Conservation (phyloP, 2,329 filamentous ascomycete species). For the Sporothrix schenckii region DNA sequence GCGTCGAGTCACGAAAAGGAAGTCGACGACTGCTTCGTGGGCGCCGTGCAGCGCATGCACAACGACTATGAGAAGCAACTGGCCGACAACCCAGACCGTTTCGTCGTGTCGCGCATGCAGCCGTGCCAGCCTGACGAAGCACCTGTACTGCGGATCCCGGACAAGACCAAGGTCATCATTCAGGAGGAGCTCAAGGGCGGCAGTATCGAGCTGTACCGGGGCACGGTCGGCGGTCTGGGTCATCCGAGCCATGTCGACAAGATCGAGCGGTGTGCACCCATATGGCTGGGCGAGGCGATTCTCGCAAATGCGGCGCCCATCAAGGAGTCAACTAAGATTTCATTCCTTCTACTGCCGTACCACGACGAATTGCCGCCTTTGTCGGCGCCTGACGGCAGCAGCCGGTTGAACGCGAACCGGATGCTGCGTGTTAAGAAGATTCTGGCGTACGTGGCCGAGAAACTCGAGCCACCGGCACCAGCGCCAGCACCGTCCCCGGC, state of each 20-base stretch:
- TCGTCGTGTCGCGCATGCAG: conserved; percentile 64
- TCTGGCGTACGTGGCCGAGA: conserved; percentile 84
- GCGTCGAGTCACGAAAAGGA: conserved; percentile 63
- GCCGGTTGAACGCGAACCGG: conserved; percentile 90
- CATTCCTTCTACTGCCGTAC: conserved; percentile 84
- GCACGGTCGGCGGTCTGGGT: conserved; percentile 77
- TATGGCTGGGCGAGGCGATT: conserved; percentile 89
- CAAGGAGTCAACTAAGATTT: conserved; percentile 97
- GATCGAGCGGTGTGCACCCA: conserved; percentile 82
- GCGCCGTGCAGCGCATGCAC: conserved; percentile 71
- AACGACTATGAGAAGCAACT: conserved; percentile 72
- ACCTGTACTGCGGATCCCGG: conserved; percentile 70
- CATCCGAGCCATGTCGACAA: conserved; percentile 68
- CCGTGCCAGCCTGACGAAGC: conserved; percentile 74
- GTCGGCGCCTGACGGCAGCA: conserved; percentile 75
- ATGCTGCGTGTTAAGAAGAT: conserved; percentile 98
- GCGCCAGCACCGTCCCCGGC: neutral
- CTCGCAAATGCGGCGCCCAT: conserved; percentile 77
- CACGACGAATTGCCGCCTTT: conserved; percentile 74
- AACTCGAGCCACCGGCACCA: conserved; percentile 64
- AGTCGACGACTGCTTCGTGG: conserved; percentile 74
- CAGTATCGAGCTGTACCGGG: conserved; percentile 84
- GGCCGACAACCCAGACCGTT: conserved; percentile 56
- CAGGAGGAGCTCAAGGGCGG: conserved; percentile 70
- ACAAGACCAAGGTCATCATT: conserved; percentile 67